A percentile compares a stretch with the other conserved stretches of the same genome.
phyloP scores from a whole-genome alignment of 345 rosid species.

The Lepidium africanum region DNA sequence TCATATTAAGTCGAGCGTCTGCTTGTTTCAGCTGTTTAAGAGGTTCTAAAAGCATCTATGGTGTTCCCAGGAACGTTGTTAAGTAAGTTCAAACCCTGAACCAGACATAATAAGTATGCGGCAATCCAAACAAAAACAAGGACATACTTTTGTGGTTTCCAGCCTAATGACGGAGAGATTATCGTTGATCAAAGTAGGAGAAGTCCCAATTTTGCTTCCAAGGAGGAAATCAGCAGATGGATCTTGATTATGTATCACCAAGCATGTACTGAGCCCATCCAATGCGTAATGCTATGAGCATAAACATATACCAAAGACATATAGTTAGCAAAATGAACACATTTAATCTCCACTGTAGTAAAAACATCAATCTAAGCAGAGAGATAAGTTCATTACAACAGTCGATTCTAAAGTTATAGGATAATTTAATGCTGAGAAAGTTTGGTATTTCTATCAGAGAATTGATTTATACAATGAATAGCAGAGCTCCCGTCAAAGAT shows the following conservation, averaged over 20 bases:
- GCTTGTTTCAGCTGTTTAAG: slow-evolving; percentile 70
- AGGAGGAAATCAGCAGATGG: slow-evolving; percentile 67
- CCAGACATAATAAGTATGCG: background rate
- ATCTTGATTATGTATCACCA: slow-evolving; percentile 77
- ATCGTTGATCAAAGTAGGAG: slow-evolving; percentile 43
- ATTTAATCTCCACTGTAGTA: background rate
- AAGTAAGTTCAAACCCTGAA: background rate
- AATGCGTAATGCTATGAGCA: slow-evolving; percentile 59
- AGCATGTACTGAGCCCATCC: slow-evolving; percentile 68
- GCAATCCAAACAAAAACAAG: background rate
- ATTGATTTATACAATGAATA: background rate
- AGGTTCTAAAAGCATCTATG: slow-evolving; percentile 86
- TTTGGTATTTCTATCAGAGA: background rate
- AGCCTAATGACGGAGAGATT: slow-evolving; percentile 69
- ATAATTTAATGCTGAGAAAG: background rate
- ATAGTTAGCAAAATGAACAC: background rate
- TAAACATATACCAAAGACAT: background rate
- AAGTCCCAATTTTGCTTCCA: slow-evolving; percentile 62
- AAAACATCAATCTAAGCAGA: slow-evolving; percentile 1
- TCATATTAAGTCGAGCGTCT: slow-evolving; percentile 63
- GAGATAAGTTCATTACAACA: background rate
- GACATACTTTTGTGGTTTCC: slow-evolving; percentile 66
- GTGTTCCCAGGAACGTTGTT: slow-evolving; percentile 10
- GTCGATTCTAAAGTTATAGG: background rate
- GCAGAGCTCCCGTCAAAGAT: background rate